Evolutionary conservation across 257 asterid species (phyloP).

Genomic region (Solanum sejunctum): DNA sequence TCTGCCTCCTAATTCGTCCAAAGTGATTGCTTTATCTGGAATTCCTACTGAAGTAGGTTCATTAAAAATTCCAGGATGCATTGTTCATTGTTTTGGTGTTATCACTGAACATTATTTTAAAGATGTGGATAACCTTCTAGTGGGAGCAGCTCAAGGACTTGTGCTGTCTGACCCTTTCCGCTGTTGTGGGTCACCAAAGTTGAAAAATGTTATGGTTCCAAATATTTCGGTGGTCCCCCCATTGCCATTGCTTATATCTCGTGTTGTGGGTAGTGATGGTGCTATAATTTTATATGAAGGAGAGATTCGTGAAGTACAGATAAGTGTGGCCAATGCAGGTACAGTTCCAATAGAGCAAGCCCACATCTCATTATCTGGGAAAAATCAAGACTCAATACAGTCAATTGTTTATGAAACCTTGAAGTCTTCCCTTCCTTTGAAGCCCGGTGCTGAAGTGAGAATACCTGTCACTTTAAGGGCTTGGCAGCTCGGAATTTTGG

Average conservation of each 20-base stretch:
- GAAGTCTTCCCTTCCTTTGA: slow-evolving; percentile 72
- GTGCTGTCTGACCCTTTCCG: slow-evolving; percentile 98
- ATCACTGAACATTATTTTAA: slow-evolving; percentile 94
- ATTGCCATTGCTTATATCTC: slow-evolving; percentile 71
- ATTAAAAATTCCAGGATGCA: slow-evolving; percentile 80
- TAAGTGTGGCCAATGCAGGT: slow-evolving; percentile 92
- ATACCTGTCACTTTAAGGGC: slow-evolving; percentile 85
- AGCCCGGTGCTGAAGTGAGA: slow-evolving; percentile 95
- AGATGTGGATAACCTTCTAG: slow-evolving; percentile 82
- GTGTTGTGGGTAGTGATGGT: slow-evolving; percentile 85
- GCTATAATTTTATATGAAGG: slow-evolving; percentile 91
- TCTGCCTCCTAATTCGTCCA: slow-evolving; percentile 89
- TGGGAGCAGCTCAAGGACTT: slow-evolving; percentile 97
- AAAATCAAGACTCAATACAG: slow-evolving; percentile 87
- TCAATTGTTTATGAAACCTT: slow-evolving; percentile 60
- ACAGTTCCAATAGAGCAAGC: slow-evolving; percentile 96
- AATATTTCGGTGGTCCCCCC: slow-evolving; percentile 74
- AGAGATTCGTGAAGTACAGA: slow-evolving; percentile 87
- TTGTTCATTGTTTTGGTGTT: slow-evolving; percentile 93
- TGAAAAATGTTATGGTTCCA: slow-evolving; percentile 55
- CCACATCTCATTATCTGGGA: slow-evolving; percentile 84
- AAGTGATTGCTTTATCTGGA: slow-evolving; percentile 84
- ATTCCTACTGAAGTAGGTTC: slow-evolving; percentile 84
- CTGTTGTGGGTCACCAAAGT: slow-evolving; percentile 80
- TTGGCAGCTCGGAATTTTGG: slow-evolving; percentile 77